Percentiles rank a stretch among this genome's conserved stretches.
Conservation (phyloP, 768 basidiomycete species). For the Pleurotus giganteus region DNA sequence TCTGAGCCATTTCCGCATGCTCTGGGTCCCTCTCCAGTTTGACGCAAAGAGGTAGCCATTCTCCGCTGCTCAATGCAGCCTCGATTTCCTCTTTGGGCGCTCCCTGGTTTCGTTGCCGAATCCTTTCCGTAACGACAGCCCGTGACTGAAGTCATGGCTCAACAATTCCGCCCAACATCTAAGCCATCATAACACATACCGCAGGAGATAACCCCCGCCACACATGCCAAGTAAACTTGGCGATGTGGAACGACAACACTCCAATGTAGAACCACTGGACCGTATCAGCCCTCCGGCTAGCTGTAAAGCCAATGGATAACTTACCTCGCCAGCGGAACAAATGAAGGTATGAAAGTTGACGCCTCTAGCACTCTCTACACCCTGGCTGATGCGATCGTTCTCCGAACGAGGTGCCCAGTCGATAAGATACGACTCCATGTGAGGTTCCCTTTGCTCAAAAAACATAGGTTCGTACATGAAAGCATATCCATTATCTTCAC, state of each 20-base stretch:
- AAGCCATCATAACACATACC: slow-evolving; percentile 23
- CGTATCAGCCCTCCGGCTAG: slow-evolving; percentile 22
- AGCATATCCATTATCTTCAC: slow-evolving; percentile 28
- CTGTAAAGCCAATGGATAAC: slow-evolving; percentile 24
- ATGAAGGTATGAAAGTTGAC: slow-evolving; percentile 47
- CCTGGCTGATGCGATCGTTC: slow-evolving; percentile 30
- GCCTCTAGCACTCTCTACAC: slow-evolving; percentile 28
- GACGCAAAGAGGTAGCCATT: slow-evolving; percentile 44
- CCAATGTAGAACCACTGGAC: slow-evolving; percentile 52
- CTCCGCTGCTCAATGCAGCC: slow-evolving; percentile 35
- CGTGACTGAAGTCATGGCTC: slow-evolving; percentile 8
- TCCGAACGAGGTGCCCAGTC: slow-evolving; percentile 46
- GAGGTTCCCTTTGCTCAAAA: slow-evolving; percentile 39
- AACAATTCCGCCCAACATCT: not conserved
- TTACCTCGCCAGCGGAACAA: slow-evolving; percentile 40
- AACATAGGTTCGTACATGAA: slow-evolving; percentile 58
- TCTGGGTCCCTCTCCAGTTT: slow-evolving; percentile 23
- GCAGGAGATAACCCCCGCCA: slow-evolving; percentile 38
- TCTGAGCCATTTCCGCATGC: not conserved
- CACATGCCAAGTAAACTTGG: slow-evolving; percentile 24
- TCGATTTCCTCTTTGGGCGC: slow-evolving; percentile 31
- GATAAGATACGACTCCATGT: slow-evolving; percentile 38
- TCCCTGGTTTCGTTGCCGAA: slow-evolving; percentile 28
- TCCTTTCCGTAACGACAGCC: slow-evolving; percentile 25
- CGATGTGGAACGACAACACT: slow-evolving; percentile 40